Conservation (phyloP, 2,329 filamentous ascomycete species). For the Thielaviopsis populi region DNA sequence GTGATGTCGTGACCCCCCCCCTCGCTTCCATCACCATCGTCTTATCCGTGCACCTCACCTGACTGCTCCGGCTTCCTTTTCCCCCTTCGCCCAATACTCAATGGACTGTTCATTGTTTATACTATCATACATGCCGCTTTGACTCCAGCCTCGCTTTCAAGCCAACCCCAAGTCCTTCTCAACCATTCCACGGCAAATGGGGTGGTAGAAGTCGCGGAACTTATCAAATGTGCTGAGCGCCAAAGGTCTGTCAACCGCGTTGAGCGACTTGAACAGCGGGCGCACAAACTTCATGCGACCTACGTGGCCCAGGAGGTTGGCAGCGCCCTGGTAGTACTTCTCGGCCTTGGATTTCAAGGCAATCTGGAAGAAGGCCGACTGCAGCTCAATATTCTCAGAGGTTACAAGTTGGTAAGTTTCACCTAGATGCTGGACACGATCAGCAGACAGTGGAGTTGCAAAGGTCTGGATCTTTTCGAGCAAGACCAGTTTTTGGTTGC, state of each 20-base stretch:
- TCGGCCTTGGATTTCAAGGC: slow-evolving; percentile 60
- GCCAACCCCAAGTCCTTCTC: slow-evolving; percentile 55
- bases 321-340: slow-evolving; percentile 53
- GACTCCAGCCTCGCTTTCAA: background rate
- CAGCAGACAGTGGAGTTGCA: slow-evolving; percentile 43
- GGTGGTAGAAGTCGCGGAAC: slow-evolving; percentile 88
- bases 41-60: no score
- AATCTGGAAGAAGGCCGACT: slow-evolving; percentile 64
- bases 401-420: slow-evolving; percentile 54
- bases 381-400: slow-evolving; percentile 78
- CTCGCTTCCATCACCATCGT: no score
- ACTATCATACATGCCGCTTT: background rate
- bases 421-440: slow-evolving; percentile 58
- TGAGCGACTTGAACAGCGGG: slow-evolving; percentile 63
- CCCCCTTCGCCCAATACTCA: background rate
- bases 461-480: slow-evolving; percentile 64
- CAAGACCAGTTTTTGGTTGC: slow-evolving; percentile 86
- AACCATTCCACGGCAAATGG: slow-evolving; percentile 74
- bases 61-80: no score
- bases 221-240: slow-evolving; percentile 73
- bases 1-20: background rate
- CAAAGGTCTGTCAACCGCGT: slow-evolving; percentile 56
- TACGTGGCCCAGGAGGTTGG: slow-evolving; percentile 62
- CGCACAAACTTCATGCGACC: slow-evolving; percentile 97
- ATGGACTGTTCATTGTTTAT: background rate